Conservation (phyloP, 352 stramenopile species). For the Chrysophaeum taylorii region DNA sequence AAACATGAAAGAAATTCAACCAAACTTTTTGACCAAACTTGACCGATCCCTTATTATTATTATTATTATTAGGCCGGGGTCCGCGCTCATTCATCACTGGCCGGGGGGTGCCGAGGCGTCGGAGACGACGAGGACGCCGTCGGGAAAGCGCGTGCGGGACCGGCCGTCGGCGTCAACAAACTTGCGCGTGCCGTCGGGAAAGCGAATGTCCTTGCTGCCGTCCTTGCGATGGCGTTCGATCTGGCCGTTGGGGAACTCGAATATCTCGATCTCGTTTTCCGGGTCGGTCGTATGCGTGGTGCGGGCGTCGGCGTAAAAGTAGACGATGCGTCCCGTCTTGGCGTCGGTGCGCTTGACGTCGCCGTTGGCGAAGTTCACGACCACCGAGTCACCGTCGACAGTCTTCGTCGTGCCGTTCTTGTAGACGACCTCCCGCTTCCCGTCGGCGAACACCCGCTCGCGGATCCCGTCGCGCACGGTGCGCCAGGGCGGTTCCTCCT, state of each 20-base stretch:
- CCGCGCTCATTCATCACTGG: too few relatives aligned
- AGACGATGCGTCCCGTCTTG: slow-evolving; percentile 64
- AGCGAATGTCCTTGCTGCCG: slow-evolving; percentile 73
- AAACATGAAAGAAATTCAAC: too few relatives aligned
- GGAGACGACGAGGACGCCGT: slow-evolving; percentile 31
- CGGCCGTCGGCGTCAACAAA: slow-evolving; percentile 14
- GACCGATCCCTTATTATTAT: too few relatives aligned
- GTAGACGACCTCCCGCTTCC: slow-evolving; percentile 37
- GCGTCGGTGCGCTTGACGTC: slow-evolving; percentile 71
- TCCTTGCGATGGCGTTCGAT: slow-evolving; percentile 53
- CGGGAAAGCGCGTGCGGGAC: slow-evolving; percentile 27
- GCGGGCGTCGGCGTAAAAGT: slow-evolving; percentile 74
- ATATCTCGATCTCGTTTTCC: slow-evolving; percentile 67
- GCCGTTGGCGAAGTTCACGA: slow-evolving; percentile 74
- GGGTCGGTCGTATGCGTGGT: slow-evolving; percentile 77
- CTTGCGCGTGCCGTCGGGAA: slow-evolving; percentile 75
- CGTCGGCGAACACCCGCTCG: slow-evolving; percentile 21
- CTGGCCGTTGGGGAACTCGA: slow-evolving; percentile 80
- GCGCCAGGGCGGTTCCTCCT: not conserved
- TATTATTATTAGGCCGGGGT: too few relatives aligned
- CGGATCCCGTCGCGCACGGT: not conserved
- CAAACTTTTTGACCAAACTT: too few relatives aligned
- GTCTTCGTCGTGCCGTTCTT: slow-evolving; percentile 71
- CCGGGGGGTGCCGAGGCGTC: too few relatives aligned
- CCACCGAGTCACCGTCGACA: slow-evolving; percentile 45